Base-by-base conservation (phyloP, 495 filamentous ascomycete genomes). In the Daldinia loculata region DNA sequence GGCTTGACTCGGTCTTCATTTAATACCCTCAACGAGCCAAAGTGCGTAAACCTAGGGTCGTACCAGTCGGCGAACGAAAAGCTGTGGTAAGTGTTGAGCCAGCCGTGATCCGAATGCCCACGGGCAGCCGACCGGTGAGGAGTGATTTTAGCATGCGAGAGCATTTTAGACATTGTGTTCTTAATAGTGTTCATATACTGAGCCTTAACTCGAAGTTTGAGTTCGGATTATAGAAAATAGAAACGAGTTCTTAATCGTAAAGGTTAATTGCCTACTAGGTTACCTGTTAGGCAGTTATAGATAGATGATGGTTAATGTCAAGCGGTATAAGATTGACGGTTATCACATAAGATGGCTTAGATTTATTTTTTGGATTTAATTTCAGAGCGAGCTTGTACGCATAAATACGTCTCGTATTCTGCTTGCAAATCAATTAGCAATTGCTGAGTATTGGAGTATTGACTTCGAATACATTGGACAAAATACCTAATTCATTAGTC, bases 61-160 rank as follows among this genome's bases (percentile, higher is more conserved):
- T 88, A 87, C 85, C 93, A 94, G 66, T 80, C 78, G 63, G 91
- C 91, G 76, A 94, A 94, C 78, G 84, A 87, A 85, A 96, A 94
- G 62, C 89, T 92, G 82, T 94, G 92, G 81, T 89, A 93, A 24
- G 87, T 89, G 78, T 94, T 89, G n/a, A 94, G 87, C 92, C 92
- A 95, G 76, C 89, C 91, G 77, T 93, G 90, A 75, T 93, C 86
- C 63, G 86, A 84, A 76, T 94, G 91, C 41, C 91, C 92, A 52
- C 92, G 85, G 32, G 85, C 83, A 39, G 75, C 75, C 36, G 88
- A 91, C 68, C 81, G 84, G 72, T 89, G 89, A 24, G 85, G 83
- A 27, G 84, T 83, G 76, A 92, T 88, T 70, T 86, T 89, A 51
- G 88, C 88, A 83, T 90, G 84, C 27, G 82, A 69, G 67, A 90